Percentiles rank a stretch among this genome's conserved stretches.
phyloP scores from a whole-genome alignment of 1,139 yeast species.

The Hyphopichia pseudoburtonii region DNA sequence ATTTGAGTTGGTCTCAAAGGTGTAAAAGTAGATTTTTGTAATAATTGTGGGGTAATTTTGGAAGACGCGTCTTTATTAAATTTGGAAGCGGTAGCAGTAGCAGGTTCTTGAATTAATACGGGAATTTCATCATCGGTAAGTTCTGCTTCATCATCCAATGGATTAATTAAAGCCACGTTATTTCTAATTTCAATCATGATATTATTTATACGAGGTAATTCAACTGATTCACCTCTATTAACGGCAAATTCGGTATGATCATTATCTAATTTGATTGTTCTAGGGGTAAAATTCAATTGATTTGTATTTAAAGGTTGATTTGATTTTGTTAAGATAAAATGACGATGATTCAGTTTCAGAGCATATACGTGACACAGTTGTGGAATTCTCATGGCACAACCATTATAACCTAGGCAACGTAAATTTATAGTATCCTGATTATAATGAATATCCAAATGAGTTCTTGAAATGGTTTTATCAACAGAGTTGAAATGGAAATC shows the following conservation, averaged over 20 bases:
- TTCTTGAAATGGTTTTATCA: constrained; percentile 66
- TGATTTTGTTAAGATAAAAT: constrained; percentile 35
- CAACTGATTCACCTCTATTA: constrained; percentile 51
- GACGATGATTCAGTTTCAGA: constrained; percentile 22
- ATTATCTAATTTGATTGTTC: constrained; percentile 43
- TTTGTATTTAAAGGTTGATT: constrained; percentile 15
- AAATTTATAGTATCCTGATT: constrained; percentile 31
- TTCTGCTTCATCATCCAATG: constrained; percentile 44
- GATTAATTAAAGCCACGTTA: constrained; percentile 55
- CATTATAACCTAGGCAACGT: constrained; percentile 71
- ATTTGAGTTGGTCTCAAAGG: constrained; percentile 2
- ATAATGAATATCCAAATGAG: constrained; percentile 50
- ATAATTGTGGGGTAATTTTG: not conserved
- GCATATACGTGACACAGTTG: constrained; percentile 37
- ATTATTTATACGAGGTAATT: constrained; percentile 56
- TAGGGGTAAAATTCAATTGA: constrained; percentile 16
- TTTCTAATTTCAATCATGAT: constrained; percentile 62
- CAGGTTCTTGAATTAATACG: constrained; percentile 15
- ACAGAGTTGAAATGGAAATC: constrained; percentile 54
- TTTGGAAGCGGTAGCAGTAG: not conserved
- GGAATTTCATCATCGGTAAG: constrained; percentile 42
- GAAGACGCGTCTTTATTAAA: no score
- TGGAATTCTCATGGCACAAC: constrained; percentile 64
- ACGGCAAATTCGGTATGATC: constrained; percentile 58
- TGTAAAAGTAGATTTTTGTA: constrained; percentile 2